Evolutionary conservation across 2,329 filamentous ascomycete genomes (phyloP), one percentile per base, ranked within the genome.

Genomic region (Penicillium rolfsii): DNA sequence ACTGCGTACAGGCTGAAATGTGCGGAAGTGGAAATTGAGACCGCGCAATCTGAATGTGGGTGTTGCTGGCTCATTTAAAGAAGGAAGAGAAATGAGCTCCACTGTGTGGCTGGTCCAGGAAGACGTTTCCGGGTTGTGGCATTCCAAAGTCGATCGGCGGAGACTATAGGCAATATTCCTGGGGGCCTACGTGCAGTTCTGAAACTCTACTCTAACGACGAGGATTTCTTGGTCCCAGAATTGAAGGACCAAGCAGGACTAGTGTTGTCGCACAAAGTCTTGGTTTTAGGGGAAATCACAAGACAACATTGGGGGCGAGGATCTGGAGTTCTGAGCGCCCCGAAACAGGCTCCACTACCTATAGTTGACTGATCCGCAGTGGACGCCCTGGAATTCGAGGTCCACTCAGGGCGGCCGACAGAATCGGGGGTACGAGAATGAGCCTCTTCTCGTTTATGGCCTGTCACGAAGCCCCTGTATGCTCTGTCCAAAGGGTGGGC

Each of bases 91-190:
- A 53, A 53, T 53, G 36, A 36, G 19, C 49, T 12, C 11, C n/a
- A 22, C 19, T 22, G n/a, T 19, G 36, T 45, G 33, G 40, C 48
- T 58, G 57, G 57, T 26, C 52, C 33, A 35, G 52, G 54, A 60
- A 55, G 54, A 57, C 43, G 50, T 55, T 62, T 60, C 57, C 60
- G 57, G 43, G 43, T 14, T 22, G 30, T 11, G 7, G 40, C 50
- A 53, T 53, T 53, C 50, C 19, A 2, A 38, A 14, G 3, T 3
- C 16, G 36, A 53, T 53, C 50, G 50, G 50, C 50, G 50, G 50
- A 53, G 50, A 53, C 50, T 38, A 53, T 40, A 24, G 50, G 50
- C 50, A 53, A 53, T 53, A 53, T 53, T 38, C 22, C 22, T 35
- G 14, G 14, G 19, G 11, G 28, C 30, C 48, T 7, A 22, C 48